These are phyloP conservation scores for Ulota crispa DNA, from an alignment of 225 moss, liverwort and hornwort species.

Conservation along the genomic window DNA sequence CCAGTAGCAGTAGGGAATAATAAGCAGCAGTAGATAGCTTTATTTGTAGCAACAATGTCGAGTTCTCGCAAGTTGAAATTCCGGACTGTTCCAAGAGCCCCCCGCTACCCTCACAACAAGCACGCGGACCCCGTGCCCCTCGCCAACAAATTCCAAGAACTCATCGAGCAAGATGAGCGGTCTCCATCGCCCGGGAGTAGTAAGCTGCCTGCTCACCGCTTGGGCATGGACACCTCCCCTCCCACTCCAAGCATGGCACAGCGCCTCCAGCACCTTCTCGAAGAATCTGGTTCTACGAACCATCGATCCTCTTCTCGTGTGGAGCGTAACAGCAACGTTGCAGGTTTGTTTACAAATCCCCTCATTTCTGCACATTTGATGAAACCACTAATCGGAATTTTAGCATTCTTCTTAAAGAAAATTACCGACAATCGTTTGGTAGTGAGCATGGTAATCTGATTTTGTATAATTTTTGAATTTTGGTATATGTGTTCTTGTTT, in stretches of 20 bases:
- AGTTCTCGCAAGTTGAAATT: slow-evolving; percentile 44
- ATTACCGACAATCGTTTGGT: neutral
- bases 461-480: neutral
- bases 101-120: slow-evolving; percentile 24
- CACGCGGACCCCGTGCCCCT: slow-evolving; percentile 46
- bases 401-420: neutral
- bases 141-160: slow-evolving; percentile 52
- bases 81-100: slow-evolving; percentile 35
- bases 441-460: neutral
- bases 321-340: neutral
- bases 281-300: slow-evolving; percentile 23
- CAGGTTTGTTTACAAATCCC: slow-evolving; percentile 22
- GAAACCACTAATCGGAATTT: neutral
- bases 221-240: slow-evolving; percentile 3
- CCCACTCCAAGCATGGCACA: slow-evolving; percentile 38
- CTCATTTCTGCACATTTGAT: neutral
- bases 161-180: slow-evolving; percentile 45
- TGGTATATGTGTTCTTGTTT: neutral
- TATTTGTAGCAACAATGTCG: slow-evolving; percentile 23
- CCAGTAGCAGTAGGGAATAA: neutral
- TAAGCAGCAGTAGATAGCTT: neutral
- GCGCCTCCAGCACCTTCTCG: slow-evolving; percentile 44
- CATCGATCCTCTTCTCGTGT: slow-evolving; percentile 1
- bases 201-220: slow-evolving; percentile 3
- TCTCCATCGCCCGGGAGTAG: slow-evolving; percentile 24